These are phyloP conservation scores for Penicillium sp. DNA, from an alignment of 2,329 filamentous ascomycete species.

Conservation along the genomic window DNA sequence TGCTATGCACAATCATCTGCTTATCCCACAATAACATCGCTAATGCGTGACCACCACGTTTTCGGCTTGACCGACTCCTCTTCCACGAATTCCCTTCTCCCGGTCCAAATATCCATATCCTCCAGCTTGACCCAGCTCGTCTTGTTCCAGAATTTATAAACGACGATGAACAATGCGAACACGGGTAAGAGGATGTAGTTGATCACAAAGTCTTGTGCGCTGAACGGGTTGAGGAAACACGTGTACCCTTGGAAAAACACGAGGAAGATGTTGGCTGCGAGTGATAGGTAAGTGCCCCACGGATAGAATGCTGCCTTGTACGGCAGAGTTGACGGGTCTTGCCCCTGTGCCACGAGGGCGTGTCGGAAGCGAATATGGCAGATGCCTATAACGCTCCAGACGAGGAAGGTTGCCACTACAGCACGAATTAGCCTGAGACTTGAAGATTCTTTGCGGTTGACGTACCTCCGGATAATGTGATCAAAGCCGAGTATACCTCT, in stretches of 20 bases:
- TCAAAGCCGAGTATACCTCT: slow-evolving; percentile 31
- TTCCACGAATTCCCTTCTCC: slow-evolving; percentile 27
- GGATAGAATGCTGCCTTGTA: slow-evolving; percentile 52
- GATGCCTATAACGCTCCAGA: slow-evolving; percentile 41
- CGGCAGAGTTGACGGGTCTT: slow-evolving; percentile 44
- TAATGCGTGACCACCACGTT: slow-evolving; percentile 19
- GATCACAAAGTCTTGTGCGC: slow-evolving; percentile 52
- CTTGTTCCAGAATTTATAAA: slow-evolving; percentile 47
- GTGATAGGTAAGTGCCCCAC: slow-evolving; percentile 50
- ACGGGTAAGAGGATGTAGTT: slow-evolving; percentile 56
- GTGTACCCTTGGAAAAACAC: slow-evolving; percentile 56
- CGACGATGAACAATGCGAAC: slow-evolving; percentile 48
- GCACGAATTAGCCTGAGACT: not conserved
- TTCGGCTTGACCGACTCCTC: slow-evolving; percentile 10
- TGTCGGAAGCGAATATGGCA: slow-evolving; percentile 45
- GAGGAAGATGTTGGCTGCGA: slow-evolving; percentile 50
- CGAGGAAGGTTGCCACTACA: slow-evolving; percentile 41
- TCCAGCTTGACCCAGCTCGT: slow-evolving; percentile 36
- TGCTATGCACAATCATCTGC: not conserved
- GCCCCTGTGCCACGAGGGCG: slow-evolving; percentile 38
- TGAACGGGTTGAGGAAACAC: slow-evolving; percentile 52
- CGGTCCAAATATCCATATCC: slow-evolving; percentile 43
- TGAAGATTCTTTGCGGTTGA: not conserved
- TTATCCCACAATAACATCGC: slow-evolving; percentile 27
- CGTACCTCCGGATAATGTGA: slow-evolving; percentile 36